phyloP scores from a whole-genome alignment of 495 filamentous ascomycete genomes.

The Darksidea phi region DNA sequence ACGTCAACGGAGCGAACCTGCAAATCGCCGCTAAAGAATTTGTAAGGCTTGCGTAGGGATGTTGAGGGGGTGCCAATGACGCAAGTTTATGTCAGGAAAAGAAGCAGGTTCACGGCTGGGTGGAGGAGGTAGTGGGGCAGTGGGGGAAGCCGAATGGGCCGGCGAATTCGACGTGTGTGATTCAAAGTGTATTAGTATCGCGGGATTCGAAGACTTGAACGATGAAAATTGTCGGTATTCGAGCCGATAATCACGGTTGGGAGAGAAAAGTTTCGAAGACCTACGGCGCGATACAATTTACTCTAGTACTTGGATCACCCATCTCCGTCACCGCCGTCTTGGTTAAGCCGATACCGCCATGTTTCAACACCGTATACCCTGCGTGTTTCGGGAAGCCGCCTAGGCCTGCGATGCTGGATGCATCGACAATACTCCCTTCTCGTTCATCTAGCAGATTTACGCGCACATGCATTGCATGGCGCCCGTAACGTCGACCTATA shows the following conservation, averaged over 20 bases:
- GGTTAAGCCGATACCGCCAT: constrained; percentile 36
- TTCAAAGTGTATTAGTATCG: constrained; percentile 32
- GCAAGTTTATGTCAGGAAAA: constrained; percentile 47
- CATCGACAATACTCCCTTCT: constrained; percentile 36
- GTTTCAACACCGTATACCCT: constrained; percentile 34
- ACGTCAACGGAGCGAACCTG: constrained; percentile 21
- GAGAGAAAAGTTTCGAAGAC: constrained; percentile 3
- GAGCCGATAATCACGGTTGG: no score
- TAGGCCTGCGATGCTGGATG: constrained; percentile 31
- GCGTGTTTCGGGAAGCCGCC: constrained; percentile 32
- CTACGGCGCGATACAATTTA: constrained; percentile 38
- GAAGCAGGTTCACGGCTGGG: constrained; percentile 51
- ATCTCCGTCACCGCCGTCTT: constrained; percentile 38
- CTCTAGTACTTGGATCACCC: constrained; percentile 30
- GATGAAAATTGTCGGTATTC: constrained; percentile 37
- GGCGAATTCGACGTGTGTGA: constrained; percentile 36
- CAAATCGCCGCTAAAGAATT: background rate
- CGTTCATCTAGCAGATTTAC: constrained; percentile 29
- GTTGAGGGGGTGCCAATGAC: constrained; percentile 30
- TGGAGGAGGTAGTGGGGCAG: constrained; percentile 44
- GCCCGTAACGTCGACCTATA: constrained; percentile 27
- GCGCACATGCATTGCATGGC: constrained; percentile 36
- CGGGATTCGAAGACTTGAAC: constrained; percentile 33
- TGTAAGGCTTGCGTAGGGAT: background rate
- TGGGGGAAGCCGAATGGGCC: constrained; percentile 41